Conservation (phyloP, 805 yeast species). For the Yamadazyma kitorensis region DNA sequence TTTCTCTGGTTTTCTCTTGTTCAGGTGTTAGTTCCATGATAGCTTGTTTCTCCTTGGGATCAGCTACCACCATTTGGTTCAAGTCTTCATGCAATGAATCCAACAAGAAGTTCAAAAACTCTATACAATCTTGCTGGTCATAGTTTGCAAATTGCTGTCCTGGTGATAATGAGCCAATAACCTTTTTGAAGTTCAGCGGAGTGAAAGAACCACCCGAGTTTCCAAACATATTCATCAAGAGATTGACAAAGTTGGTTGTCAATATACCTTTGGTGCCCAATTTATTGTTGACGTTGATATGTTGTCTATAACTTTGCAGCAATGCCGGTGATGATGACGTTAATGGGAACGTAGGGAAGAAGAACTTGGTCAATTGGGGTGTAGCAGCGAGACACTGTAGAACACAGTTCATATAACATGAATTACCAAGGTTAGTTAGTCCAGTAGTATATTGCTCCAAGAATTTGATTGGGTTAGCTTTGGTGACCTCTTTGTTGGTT, state of each 20-base stretch:
- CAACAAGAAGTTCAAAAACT: slow-evolving; percentile 68
- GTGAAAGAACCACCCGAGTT: slow-evolving; percentile 47
- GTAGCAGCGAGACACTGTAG: slow-evolving; percentile 84
- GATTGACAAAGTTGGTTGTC: slow-evolving; percentile 63
- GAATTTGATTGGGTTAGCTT: slow-evolving; percentile 14
- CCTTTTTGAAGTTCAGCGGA: slow-evolving; percentile 63
- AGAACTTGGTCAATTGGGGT: slow-evolving; percentile 58
- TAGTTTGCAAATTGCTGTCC: slow-evolving; percentile 55
- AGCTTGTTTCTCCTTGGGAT: slow-evolving; percentile 29
- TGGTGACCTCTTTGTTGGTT: not conserved
- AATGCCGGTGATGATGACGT: slow-evolving; percentile 18
- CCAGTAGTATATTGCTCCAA: slow-evolving; percentile 60
- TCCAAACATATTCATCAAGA: slow-evolving; percentile 53
- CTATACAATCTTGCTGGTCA: slow-evolving; percentile 86
- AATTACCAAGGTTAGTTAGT: slow-evolving; percentile 77
- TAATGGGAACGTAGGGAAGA: slow-evolving; percentile 36
- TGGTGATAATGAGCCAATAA: slow-evolving; percentile 64
- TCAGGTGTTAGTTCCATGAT: slow-evolving; percentile 49
- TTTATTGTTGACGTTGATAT: slow-evolving; percentile 68
- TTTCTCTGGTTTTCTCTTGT: slow-evolving; percentile 73
- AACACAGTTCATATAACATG: slow-evolving; percentile 89
- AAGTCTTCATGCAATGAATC: slow-evolving; percentile 84
- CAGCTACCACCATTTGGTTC: slow-evolving; percentile 52
- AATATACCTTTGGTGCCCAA: slow-evolving; percentile 80
- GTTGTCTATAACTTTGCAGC: slow-evolving; percentile 54